Percentiles rank a stretch among this genome's conserved stretches.
Conservation (phyloP, 2,329 filamentous ascomycete species). For the Ilyonectria robusta region DNA sequence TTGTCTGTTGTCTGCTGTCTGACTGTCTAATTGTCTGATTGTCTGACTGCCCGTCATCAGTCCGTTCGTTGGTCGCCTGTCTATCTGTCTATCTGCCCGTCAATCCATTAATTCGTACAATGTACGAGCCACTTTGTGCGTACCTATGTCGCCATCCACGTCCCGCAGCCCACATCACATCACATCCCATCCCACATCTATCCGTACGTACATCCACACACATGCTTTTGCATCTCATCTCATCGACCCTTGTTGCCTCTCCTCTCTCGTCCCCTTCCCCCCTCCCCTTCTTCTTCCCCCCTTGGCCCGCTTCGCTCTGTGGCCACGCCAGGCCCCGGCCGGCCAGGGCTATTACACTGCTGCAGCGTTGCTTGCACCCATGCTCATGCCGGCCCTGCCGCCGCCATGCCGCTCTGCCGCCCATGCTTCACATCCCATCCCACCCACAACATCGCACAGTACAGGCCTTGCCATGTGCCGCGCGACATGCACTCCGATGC, state of each 20-base stretch:
- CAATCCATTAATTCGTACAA: not conserved
- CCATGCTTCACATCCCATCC: constrained; percentile 12
- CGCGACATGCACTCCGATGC: constrained; percentile 21
- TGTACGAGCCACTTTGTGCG: not conserved
- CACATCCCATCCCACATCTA: not conserved
- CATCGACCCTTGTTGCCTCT: constrained; percentile 27
- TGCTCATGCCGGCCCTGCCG: constrained; percentile 10
- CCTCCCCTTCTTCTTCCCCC: not conserved
- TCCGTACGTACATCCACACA: not conserved
- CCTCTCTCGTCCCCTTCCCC: constrained; percentile 19
- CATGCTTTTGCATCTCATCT: not conserved
- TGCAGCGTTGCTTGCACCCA: constrained; percentile 9
- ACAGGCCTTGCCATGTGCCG: constrained; percentile 23
- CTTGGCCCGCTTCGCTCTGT: constrained; percentile 20
- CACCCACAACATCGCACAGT: not conserved
- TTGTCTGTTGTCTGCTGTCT: not conserved
- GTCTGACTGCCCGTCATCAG: not conserved
- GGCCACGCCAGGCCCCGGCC: constrained; percentile 3
- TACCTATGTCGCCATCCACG: not conserved
- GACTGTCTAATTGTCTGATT: not conserved
- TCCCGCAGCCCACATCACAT: not conserved
- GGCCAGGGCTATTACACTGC: not conserved
- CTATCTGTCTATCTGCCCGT: not conserved
- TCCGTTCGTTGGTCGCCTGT: too few relatives aligned
- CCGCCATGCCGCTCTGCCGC: constrained; percentile 17